A percentile compares a stretch with the other conserved stretches of the same genome.
Conservation (phyloP, 331 rosid genomes). For the Spiraea crenata region DNA sequence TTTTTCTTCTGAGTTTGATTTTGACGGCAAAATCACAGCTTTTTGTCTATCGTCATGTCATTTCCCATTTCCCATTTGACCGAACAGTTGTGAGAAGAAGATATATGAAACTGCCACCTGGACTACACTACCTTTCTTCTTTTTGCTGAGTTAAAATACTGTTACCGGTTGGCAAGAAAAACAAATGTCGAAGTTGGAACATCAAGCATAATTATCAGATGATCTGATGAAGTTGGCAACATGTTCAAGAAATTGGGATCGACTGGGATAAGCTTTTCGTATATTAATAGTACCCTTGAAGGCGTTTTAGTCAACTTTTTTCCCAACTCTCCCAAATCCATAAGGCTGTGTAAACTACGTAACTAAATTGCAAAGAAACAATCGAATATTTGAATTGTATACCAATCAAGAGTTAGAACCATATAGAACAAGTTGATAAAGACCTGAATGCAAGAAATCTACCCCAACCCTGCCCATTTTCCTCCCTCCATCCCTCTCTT, state of each 20-base stretch:
- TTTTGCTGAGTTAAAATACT: no score
- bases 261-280: no score
- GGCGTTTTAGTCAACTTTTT: neutral
- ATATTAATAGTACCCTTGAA: no score
- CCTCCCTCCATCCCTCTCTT: neutral
- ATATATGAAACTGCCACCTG: no score
- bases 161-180: neutral
- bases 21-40: neutral
- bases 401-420: neutral
- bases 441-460: constrained; percentile 9
- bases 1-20: constrained; percentile 27
- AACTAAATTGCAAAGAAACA: neutral
- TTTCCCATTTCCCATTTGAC: neutral
- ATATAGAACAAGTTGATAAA: constrained; percentile 1
- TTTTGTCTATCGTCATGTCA: constrained; percentile 15
- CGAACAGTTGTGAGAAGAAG: no score
- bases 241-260: no score
- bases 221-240: no score
- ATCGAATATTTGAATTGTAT: neutral
- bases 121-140: no score
- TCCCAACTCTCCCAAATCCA: neutral
- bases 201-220: no score
- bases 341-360: no score
- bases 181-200: neutral
- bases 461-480: neutral